Percentiles rank a stretch among this genome's conserved stretches.
Evolutionary conservation across 1,284 basidiomycete species (phyloP).

Genomic region (Microbotryum lychnidis-dioicae): DNA sequence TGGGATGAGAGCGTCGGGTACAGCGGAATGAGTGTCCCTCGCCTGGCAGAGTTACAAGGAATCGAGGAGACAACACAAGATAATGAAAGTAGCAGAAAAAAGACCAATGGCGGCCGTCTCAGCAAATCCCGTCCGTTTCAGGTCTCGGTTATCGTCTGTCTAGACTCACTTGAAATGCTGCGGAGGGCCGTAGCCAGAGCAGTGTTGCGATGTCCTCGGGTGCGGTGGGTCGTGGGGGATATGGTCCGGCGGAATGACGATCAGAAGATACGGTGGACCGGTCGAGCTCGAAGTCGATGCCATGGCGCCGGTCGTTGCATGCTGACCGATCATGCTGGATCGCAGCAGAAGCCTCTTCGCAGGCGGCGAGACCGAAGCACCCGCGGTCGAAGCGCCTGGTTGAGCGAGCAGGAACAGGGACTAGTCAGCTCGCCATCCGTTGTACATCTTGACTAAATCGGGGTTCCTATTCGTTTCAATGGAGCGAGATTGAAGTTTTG

Average conservation of each 20-base stretch:
- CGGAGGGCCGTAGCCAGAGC: conserved; percentile 35
- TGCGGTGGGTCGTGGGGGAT: conserved; percentile 37
- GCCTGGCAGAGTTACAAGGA: conserved; percentile 8
- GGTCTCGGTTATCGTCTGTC: not conserved
- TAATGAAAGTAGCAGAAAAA: not conserved
- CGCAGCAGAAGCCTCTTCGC: too few species aligned
- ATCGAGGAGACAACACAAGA: not conserved
- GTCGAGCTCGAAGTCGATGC: too few species aligned
- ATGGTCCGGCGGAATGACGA: conserved; percentile 35
- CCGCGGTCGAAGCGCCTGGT: too few species aligned
- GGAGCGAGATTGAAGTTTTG: too few species aligned
- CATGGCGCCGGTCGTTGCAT: too few species aligned
- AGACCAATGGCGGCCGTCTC: not conserved
- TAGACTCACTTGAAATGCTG: conserved; percentile 34
- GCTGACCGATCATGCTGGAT: too few species aligned
- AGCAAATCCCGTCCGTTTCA: not conserved
- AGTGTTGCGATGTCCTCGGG: conserved; percentile 31
- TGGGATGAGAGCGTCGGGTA: conserved; percentile 34
- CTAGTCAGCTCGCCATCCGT: too few species aligned
- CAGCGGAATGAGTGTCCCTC: conserved; percentile 34
- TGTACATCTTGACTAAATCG: too few species aligned
- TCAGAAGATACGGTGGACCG: conserved; percentile 30
- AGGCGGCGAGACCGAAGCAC: too few species aligned
- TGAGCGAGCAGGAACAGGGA: too few species aligned
- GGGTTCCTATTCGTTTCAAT: too few species aligned